Evolutionary conservation across 306 rosid species (phyloP).

Genomic region (Corylus heterophylla): DNA sequence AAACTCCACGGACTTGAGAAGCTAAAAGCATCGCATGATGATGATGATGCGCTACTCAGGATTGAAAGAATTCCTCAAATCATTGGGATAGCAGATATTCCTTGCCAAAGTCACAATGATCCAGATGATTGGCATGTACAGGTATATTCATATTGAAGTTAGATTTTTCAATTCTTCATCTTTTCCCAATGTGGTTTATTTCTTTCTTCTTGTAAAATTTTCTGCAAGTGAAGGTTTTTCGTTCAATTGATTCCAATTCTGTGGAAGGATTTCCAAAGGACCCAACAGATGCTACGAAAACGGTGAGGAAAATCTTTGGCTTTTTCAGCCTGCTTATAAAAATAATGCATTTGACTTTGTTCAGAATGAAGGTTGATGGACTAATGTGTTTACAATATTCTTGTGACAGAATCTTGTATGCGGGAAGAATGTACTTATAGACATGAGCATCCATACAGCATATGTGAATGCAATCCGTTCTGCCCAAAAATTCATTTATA

Average conservation of each 20-base stretch:
- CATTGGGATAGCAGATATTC: conserved; percentile 50
- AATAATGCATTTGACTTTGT: neutral
- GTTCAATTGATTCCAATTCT: conserved; percentile 84
- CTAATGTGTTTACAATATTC: conserved; percentile 16
- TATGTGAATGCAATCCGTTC: conserved; percentile 79
- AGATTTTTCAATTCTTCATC: neutral
- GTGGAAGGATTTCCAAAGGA: conserved; percentile 81
- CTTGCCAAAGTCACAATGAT: conserved; percentile 41
- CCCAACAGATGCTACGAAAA: conserved; percentile 53
- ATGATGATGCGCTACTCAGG: conserved; percentile 65
- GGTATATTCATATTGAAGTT: conserved; percentile 41
- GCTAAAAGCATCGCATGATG: conserved; percentile 38
- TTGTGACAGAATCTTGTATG: conserved; percentile 72
- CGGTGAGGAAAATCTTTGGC: conserved; percentile 43
- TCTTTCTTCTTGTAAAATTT: conserved; percentile 1
- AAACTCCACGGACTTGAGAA: conserved; percentile 44
- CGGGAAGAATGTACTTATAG: conserved; percentile 82
- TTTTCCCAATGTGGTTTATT: neutral
- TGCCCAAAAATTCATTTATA: conserved; percentile 78
- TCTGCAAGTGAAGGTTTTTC: conserved; percentile 61
- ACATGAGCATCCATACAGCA: conserved; percentile 87
- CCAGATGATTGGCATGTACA: conserved; percentile 84
- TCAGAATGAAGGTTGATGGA: neutral
- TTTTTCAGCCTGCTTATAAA: neutral
- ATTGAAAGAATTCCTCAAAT: conserved; percentile 72